Evolutionary conservation across 108 stramenopile genomes (phyloP), one percentile per base, ranked within the genome.

Genomic region (Nitzschia sp.): DNA sequence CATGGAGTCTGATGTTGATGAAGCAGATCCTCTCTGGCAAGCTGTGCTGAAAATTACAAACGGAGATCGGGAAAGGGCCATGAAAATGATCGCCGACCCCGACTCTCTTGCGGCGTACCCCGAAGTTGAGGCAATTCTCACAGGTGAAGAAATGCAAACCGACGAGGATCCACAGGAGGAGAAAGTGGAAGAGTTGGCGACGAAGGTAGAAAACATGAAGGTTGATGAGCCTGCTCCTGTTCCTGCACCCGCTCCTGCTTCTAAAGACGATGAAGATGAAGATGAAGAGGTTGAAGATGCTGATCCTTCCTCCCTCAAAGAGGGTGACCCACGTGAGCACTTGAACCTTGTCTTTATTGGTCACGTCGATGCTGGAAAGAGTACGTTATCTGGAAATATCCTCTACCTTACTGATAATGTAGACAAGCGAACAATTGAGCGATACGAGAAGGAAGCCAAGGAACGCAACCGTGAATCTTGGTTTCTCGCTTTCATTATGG

Each of bases 401-500:
- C 94, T 99, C 12, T 98, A 98, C 83, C 72, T 95, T 12, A 96
- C 94, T 8, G 97, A 96, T 69, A 96, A 92, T 65, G 99, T 99
- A 20, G 99, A 99, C 83, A 97, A 97, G 83, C 91, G 99, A 66
- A 97, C 97, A 41, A 98, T 99, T 68, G 97, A 99, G 71, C 82
- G 94, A 64, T 98, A 97, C 78, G 97, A 98, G 78, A 78, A 80
- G 56, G 99, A 99, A 77, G 99, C 99, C 38, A 99, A 99, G 84
- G 92, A 97, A 41, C 81, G 88, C n/a, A 99, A 99, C 80, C 93
- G 99, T 48, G 99, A 99, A 73, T 96, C 95, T 10, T 99, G 99
- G 99, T 99, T 98, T 81, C 65, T 99, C 63, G 99, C 99, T 0
- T 99, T 96, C 79, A 98, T 99, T 72, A 98, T 99, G 97, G 99